Evolutionary conservation across 2,329 filamentous ascomycete genomes (phyloP), one percentile per base, ranked within the genome.

Genomic region (Tricladium varicosporioides): DNA sequence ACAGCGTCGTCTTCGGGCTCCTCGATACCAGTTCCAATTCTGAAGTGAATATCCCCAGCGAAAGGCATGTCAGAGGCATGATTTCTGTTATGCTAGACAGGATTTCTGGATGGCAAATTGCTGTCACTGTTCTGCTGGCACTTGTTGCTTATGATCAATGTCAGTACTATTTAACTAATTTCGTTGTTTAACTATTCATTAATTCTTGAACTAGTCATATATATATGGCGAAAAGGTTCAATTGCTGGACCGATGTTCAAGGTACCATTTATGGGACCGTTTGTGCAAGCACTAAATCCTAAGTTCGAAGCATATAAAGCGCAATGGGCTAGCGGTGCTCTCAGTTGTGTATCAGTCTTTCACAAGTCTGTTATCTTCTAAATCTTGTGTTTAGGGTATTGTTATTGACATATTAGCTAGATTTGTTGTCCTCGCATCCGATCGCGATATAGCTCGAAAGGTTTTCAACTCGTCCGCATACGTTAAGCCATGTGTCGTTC

Each of bases 321-420:
- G 60, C 97, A 97, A 80, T 99, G 94, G 94, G 74, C 82, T 67
- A 96, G 91, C 70, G 94, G 90, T 48, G 87, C 90, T 48, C 80
- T 99, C 66, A 97, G 92, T 80, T 99, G 94, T 71, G 94, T 99
- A 60, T 97, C 92, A 2, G 92, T 99, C 69, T 99, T 99, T 79
- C 94, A 99, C 85, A 99, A 97, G 91, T 96, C 83, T 66, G 85
- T 64, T 22, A 8, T 4, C 10, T n/a, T 27, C 22, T 3, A 40
- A 10, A 14, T 11, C 5, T 2, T 18, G 1, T 18, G 22, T 27
- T 14, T 19, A 13, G 5, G 16, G 42, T 33, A 15, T 33, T 2
- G 5, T 16, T 18, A 14, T 16, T 22, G 43, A 15, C 18, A 8
- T 15, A 43, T 16, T 48, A 13, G 14, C 18, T 16, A 95, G 91